Evolutionary conservation across 1,284 basidiomycete species (phyloP), one percentile per base, ranked within the genome.

Genomic region (Trichosporon ovoides): DNA sequence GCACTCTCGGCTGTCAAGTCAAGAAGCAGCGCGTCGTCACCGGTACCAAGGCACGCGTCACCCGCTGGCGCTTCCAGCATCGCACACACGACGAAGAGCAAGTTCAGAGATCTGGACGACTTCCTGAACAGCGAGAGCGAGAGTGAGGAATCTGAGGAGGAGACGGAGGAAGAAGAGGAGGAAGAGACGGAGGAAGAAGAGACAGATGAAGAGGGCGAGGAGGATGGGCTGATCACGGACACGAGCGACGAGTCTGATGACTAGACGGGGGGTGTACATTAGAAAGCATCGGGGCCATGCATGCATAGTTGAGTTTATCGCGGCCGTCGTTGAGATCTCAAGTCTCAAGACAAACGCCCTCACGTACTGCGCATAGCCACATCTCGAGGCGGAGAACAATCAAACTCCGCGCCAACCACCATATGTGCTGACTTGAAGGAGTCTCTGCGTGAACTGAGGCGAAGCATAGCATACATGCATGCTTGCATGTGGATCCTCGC

Each of bases 141-240:
- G 22, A 68, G 68, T 7, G 69, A 72, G 12, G 62, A 62, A 12
- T 65, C 65, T 14, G 68, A 68, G 6, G 56, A 55, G 18, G 73
- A 68, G 54, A 66, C 67, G 9, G 73, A 71, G 4, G 72, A 70
- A 22, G 73, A 68, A 22, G 51, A 48, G 13, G 38, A 78, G 81
- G 54, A 77, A 79, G 3, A 84, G 81, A 1, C 80, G 37, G 53
- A 50, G 46, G 43, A 31, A n/a, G n/a, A n/a, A n/a, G n/a, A n/a
- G 12, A 11, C 20, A 6, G 40, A 46, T 16, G 46, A 31, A 3
- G 55, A 50, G 16, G 52, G 52, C 9, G 50, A 49, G 18, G 61
- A 9, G 28, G 28, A 4, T 4, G 28, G 28, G 5, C 28, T 31
- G 5, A 9, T 38, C 37, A 13, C 52, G 56, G 31, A 33, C 20